Evolutionary conservation across 2,329 filamentous ascomycete genomes (phyloP).

Genomic region (Trichoderma sp.): DNA sequence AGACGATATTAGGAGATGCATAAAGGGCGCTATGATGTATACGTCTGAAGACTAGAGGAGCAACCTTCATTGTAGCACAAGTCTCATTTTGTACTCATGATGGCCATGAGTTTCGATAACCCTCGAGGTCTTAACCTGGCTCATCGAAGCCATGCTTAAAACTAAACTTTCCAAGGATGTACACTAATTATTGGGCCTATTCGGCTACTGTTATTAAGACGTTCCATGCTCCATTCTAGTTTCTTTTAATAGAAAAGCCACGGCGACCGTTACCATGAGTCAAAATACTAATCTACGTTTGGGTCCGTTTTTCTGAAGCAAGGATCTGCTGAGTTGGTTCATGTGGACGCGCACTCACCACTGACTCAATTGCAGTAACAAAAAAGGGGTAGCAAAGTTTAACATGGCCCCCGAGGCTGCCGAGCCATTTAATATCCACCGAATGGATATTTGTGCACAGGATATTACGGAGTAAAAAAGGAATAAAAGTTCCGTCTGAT

Average conservation of each 20-base stretch:
- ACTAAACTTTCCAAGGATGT: background rate
- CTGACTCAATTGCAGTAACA: background rate
- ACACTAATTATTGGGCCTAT: background rate
- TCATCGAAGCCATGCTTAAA: background rate
- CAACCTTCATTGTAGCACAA: background rate
- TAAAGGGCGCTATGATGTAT: background rate
- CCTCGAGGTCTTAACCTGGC: background rate
- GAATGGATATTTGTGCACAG: background rate
- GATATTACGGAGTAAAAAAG: background rate
- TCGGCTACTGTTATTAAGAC: background rate
- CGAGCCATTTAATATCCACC: background rate
- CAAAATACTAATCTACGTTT: background rate
- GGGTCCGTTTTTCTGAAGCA: background rate
- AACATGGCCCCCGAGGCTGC: background rate
- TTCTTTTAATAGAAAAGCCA: conserved; percentile 1
- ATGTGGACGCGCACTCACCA: background rate
- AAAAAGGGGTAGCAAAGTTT: background rate
- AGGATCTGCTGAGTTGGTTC: background rate
- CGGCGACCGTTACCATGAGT: background rate
- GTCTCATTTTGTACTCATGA: background rate
- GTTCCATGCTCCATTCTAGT: background rate
- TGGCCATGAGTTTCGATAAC: background rate
- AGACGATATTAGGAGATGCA: background rate
- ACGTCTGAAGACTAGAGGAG: background rate
- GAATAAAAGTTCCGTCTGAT: background rate